phyloP scores from a whole-genome alignment of 2,329 filamentous ascomycete genomes.

The Ophiobolus disseminans region DNA sequence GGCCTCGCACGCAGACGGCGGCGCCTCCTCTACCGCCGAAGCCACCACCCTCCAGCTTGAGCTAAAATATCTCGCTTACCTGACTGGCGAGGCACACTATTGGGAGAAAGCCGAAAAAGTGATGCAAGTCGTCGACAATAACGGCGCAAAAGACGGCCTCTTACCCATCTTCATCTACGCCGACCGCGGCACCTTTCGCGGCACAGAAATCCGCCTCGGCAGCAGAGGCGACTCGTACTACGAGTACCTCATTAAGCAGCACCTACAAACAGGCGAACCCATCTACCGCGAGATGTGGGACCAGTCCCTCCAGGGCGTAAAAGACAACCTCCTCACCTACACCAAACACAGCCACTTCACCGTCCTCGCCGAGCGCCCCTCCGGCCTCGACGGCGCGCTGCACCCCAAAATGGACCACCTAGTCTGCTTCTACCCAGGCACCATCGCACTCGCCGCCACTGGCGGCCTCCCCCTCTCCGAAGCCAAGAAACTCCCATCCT shows the following conservation, averaged over 20 bases:
- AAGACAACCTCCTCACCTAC: slow-evolving; percentile 92
- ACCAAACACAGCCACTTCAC: slow-evolving; percentile 80
- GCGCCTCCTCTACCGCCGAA: slow-evolving; percentile 93
- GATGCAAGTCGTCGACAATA: slow-evolving; percentile 88
- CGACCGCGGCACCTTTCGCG: slow-evolving; percentile 77
- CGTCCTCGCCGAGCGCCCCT: slow-evolving; percentile 85
- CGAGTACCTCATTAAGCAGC: slow-evolving; percentile 98
- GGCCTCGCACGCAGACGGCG: slow-evolving; percentile 80
- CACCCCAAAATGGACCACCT: slow-evolving; percentile 97
- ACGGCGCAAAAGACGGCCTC: slow-evolving; percentile 78
- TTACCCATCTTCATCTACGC: slow-evolving; percentile 92
- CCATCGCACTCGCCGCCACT: slow-evolving; percentile 87
- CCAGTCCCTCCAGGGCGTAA: slow-evolving; percentile 81
- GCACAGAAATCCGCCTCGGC: slow-evolving; percentile 86
- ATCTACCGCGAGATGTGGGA: slow-evolving; percentile 94
- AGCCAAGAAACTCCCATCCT: slow-evolving; percentile 72
- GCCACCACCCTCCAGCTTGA: slow-evolving; percentile 91
- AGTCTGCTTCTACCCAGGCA: slow-evolving; percentile 96
- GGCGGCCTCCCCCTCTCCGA: slow-evolving; percentile 77
- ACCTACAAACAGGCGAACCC: slow-evolving; percentile 86
- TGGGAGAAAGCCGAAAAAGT: slow-evolving; percentile 93
- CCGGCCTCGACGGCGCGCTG: slow-evolving; percentile 70
- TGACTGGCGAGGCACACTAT: slow-evolving; percentile 90
- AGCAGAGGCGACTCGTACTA: slow-evolving; percentile 98
- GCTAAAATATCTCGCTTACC: slow-evolving; percentile 94